A percentile compares a stretch with the other conserved stretches of the same genome.
phyloP scores from a whole-genome alignment of 2,329 filamentous ascomycete genomes.

The Pseudogymnoascus sp. region DNA sequence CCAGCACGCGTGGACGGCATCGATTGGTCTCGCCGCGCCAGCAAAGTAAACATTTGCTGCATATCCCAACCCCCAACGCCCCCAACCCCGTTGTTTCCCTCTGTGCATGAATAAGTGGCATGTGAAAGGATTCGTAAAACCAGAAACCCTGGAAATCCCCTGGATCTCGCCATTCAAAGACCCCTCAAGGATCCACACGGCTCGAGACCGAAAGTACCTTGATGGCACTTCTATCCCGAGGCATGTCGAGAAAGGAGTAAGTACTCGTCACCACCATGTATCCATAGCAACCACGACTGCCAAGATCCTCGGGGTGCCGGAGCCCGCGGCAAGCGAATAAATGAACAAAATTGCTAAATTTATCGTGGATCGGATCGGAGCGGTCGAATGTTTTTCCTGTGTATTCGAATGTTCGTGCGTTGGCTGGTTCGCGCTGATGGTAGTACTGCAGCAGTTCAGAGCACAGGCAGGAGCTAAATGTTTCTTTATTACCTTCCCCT shows the following conservation, averaged over 20 bases:
- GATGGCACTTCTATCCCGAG: slow-evolving; percentile 4
- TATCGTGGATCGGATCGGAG: not conserved
- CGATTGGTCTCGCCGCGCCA: not conserved
- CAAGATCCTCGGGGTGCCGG: not conserved
- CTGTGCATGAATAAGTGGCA: not conserved
- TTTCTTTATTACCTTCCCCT: not conserved
- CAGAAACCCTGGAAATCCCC: slow-evolving; percentile 8
- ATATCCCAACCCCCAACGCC: not conserved
- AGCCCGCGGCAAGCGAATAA: not conserved
- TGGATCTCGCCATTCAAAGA: slow-evolving; percentile 10
- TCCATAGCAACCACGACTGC: not conserved
- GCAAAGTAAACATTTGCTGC: slow-evolving; percentile 7
- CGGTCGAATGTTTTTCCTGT: not conserved
- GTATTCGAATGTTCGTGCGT: not conserved
- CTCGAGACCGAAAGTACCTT: not conserved
- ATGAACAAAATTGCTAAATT: not conserved
- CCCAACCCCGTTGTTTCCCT: slow-evolving; percentile 6
- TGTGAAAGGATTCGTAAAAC: slow-evolving; percentile 5
- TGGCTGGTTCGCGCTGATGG: too few relatives aligned
- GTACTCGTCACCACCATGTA: slow-evolving; percentile 4
- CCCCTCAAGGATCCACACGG: slow-evolving; percentile 6
- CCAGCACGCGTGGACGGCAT: slow-evolving; percentile 5
- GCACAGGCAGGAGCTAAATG: not conserved
- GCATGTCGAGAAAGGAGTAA: not conserved
- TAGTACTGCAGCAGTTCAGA: not conserved